Evolutionary conservation across 108 stramenopile genomes (phyloP), one percentile per base, ranked within the genome.

Genomic region (Nannochloropsis oceanica): DNA sequence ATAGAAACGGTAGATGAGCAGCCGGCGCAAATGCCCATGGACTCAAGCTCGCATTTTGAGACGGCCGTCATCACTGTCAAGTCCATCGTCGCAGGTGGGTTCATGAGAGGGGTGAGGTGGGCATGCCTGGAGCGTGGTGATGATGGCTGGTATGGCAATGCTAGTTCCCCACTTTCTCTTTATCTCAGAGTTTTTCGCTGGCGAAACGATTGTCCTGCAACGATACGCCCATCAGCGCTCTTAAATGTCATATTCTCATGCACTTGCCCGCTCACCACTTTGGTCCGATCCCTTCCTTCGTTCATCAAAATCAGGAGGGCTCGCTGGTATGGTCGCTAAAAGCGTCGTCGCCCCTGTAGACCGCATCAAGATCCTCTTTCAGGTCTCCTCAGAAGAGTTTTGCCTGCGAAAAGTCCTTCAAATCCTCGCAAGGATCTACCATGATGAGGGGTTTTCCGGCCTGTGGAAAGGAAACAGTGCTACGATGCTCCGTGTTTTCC

Each of bases 401-500:
- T 86, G 87, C 11, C 81, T 91, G 43, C 86, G 50, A 20, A 44
- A 90, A 44, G 90, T 85, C 81, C 44, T 24, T 27, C 13, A 13
- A 10, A n/a, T 85, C 8, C 13, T 86, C 22, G 13, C 11, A 26
- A 27, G 43, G 24, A 80, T 87, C 8, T 80, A 94, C 12, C 86
- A 91, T 26, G 86, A 92, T 59, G 96, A 97, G 90, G 97, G 97
- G 0, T 81, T 92, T 50, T 44, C 84, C 18, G 96, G 95, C 8
- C 87, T 97, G 25, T 97, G 97, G 97, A 96, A 95, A 86, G 98
- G 98, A 8, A 97, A 98, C 91, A 91, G 90, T 79, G 98, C 96
- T 27, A 97, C 96, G 18, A 93, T 97, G 93, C 92, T 96, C 80
- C 94, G 98, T 43, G 97, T 99, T 22, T 95, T 96, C 92, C 98